These are phyloP conservation scores for Tuber calosporum DNA, from an alignment of 495 filamentous ascomycete species.

Conservation along the genomic window DNA sequence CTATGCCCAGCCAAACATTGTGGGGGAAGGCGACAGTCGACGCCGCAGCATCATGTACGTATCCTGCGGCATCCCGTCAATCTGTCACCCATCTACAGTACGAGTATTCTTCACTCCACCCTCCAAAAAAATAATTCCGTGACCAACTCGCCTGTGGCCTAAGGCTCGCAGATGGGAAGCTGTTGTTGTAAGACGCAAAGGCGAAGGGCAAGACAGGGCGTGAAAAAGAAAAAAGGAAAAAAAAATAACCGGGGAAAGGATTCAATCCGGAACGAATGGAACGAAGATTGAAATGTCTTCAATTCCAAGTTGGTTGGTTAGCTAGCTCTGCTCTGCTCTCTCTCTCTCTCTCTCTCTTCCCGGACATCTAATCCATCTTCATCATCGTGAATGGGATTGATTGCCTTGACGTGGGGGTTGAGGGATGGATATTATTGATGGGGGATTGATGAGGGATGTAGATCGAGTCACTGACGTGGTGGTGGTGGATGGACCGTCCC, in stretches of 20 bases:
- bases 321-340: neutral
- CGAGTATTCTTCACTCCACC: neutral
- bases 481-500: constrained; percentile 19
- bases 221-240: neutral
- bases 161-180: neutral
- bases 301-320: neutral
- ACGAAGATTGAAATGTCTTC: neutral
- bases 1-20: neutral
- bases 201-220: neutral
- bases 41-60: neutral
- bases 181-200: neutral
- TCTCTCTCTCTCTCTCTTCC: too few species aligned
- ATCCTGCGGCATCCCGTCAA: neutral
- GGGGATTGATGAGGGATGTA: constrained; percentile 21
- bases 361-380: neutral
- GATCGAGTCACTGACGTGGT: constrained; percentile 37
- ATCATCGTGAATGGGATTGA: neutral
- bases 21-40: neutral
- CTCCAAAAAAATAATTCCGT: neutral
- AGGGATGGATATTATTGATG: neutral
- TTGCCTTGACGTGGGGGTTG: neutral
- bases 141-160: neutral
- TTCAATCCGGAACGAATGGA: neutral
- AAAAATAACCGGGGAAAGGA: neutral
- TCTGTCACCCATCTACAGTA: neutral